phyloP scores from a whole-genome alignment of 1,284 basidiomycete species.

The Ustilago sp. region DNA sequence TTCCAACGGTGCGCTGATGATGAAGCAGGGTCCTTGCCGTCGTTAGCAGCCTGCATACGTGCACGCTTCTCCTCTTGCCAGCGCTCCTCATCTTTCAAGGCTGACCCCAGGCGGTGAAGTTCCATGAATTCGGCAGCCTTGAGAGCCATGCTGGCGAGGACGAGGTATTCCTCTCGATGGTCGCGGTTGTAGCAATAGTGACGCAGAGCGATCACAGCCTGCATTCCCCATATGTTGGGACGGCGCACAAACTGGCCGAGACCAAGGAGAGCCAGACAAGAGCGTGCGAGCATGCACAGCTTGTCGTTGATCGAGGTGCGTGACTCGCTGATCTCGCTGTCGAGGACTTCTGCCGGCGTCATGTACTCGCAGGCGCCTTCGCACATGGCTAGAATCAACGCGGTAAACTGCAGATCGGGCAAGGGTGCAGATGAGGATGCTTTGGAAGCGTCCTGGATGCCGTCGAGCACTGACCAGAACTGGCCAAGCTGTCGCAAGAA shows the following conservation, averaged over 20 bases:
- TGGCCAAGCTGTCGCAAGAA: constrained; percentile 29
- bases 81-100: constrained; percentile 52
- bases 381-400: constrained; percentile 42
- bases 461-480: constrained; percentile 34
- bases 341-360: constrained; percentile 46
- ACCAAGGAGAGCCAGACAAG: constrained; percentile 24
- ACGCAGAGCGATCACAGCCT: constrained; percentile 42
- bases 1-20: constrained; percentile 38
- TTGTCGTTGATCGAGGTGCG: constrained; percentile 36
- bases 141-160: constrained; percentile 41
- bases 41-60: neutral
- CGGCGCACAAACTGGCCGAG: constrained; percentile 34
- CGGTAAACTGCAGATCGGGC: constrained; percentile 42
- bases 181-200: constrained; percentile 50
- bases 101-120: constrained; percentile 54
- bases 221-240: constrained; percentile 48
- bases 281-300: constrained; percentile 24
- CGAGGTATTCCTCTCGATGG: constrained; percentile 39
- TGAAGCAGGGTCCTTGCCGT: constrained; percentile 20
- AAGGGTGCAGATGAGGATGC: neutral
- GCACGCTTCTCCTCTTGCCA: constrained; percentile 45
- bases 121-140: constrained; percentile 52
- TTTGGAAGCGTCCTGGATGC: neutral
- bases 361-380: constrained; percentile 52
- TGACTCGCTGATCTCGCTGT: constrained; percentile 33